phyloP scores from a whole-genome alignment of 352 stramenopile species.

The Hyaloperonospora brassicae region DNA sequence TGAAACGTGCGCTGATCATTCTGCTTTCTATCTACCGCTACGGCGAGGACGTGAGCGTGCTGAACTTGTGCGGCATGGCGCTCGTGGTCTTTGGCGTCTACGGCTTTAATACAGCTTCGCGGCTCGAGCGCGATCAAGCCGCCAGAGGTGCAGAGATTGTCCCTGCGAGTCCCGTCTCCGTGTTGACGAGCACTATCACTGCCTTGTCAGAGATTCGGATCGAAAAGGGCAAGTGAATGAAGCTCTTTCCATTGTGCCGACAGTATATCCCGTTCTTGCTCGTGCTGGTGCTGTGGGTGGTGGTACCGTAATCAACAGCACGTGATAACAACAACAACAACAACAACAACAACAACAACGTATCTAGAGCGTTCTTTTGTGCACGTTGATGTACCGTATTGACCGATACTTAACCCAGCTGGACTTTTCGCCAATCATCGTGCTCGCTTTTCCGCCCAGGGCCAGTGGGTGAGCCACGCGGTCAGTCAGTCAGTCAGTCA shows the following conservation, averaged over 20 bases:
- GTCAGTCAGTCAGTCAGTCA: conserved; percentile 4
- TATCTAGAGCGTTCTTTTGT: not conserved
- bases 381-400: not conserved
- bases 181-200: conserved; percentile 48
- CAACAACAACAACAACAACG: not conserved
- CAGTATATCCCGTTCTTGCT: too few relatives aligned
- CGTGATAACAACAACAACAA: not conserved
- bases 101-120: conserved; percentile 69
- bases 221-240: conserved; percentile 28
- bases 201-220: conserved; percentile 62
- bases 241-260: too few relatives aligned
- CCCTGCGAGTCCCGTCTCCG: conserved; percentile 18
- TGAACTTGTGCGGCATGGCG: conserved; percentile 80
- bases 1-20: conserved; percentile 87
- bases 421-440: conserved; percentile 11
- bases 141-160: conserved; percentile 28
- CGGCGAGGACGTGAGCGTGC: conserved; percentile 72
- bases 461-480: conserved; percentile 7
- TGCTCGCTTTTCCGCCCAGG: not conserved
- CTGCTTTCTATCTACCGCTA: conserved; percentile 88
- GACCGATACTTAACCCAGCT: conserved; percentile 5
- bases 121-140: conserved; percentile 43
- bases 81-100: conserved; percentile 87
- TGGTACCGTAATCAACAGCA: too few relatives aligned
- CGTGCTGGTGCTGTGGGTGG: too few relatives aligned